Conservation (phyloP, 2,329 filamentous ascomycete genomes). For the Paracamarosporium sp. region DNA sequence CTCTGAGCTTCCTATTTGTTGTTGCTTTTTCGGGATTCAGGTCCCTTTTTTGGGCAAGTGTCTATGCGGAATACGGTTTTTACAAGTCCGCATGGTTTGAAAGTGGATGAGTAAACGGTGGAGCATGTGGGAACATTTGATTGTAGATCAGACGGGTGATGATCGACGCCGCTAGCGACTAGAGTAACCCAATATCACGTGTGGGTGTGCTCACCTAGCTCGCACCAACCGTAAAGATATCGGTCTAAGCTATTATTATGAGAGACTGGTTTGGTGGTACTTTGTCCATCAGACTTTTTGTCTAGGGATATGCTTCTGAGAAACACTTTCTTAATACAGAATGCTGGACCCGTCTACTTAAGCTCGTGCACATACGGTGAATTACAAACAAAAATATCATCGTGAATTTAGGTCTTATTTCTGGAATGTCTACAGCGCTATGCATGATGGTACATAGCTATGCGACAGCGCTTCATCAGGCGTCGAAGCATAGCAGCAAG, state of each 20-base stretch:
- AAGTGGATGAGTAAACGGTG: background rate
- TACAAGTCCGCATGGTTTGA: background rate
- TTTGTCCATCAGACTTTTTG: background rate
- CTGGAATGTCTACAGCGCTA: constrained; percentile 3
- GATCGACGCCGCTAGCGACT: background rate
- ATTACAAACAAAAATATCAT: background rate
- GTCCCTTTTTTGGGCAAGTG: background rate
- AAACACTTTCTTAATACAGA: too few relatives aligned
- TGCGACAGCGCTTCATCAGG: background rate
- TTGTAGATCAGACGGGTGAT: background rate
- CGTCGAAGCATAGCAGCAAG: background rate
- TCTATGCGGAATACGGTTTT: background rate
- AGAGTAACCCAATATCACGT: too few relatives aligned
- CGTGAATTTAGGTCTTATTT: background rate
- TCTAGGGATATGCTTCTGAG: too few relatives aligned
- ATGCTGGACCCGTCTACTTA: background rate
- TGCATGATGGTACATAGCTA: constrained; percentile 5
- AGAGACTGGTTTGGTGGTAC: background rate
- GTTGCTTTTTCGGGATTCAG: background rate
- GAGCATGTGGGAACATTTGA: background rate
- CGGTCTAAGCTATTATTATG: background rate
- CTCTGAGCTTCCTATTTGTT: background rate
- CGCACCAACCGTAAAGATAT: too few relatives aligned
- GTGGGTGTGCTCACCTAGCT: too few relatives aligned
- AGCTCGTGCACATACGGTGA: too few relatives aligned